Percentiles rank a stretch among this genome's conserved stretches.
These are phyloP conservation scores for Euphorbia tirucalli DNA, from an alignment of 345 rosid species.

Conservation along the genomic window DNA sequence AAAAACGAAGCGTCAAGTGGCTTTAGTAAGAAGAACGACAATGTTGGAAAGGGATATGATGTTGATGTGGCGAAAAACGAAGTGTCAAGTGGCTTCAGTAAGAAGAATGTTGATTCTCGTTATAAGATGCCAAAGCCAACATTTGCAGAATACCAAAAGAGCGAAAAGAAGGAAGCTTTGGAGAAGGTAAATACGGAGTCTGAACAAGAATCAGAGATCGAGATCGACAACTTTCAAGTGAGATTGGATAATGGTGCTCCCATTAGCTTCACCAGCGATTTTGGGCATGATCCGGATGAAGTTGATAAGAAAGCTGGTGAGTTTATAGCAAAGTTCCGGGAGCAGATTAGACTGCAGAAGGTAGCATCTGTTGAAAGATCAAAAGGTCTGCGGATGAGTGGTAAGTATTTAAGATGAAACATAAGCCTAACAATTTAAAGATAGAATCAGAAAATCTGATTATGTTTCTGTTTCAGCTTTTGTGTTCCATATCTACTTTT, in stretches of 20 bases:
- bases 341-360: conserved; percentile 87
- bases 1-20: no score
- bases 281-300: conserved; percentile 45
- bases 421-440: conserved; percentile 1
- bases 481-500: neutral
- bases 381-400: conserved; percentile 31
- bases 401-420: conserved; percentile 27
- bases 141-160: conserved; percentile 16
- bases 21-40: no score
- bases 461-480: neutral
- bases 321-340: conserved; percentile 84
- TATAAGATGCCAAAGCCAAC: conserved; percentile 9
- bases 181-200: conserved; percentile 16
- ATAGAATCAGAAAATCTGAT: neutral
- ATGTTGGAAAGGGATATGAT: no score
- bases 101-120: conserved; percentile 20
- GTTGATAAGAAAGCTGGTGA: conserved; percentile 95
- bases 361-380: conserved; percentile 52
- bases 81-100: no score
- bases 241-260: conserved; percentile 30
- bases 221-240: conserved; percentile 26
- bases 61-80: no score
- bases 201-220: conserved; percentile 23
- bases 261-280: conserved; percentile 20
- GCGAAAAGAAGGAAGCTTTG: conserved; percentile 17